phyloP scores from a whole-genome alignment of 2,329 filamentous ascomycete species.

The Fusarium subglutinans region DNA sequence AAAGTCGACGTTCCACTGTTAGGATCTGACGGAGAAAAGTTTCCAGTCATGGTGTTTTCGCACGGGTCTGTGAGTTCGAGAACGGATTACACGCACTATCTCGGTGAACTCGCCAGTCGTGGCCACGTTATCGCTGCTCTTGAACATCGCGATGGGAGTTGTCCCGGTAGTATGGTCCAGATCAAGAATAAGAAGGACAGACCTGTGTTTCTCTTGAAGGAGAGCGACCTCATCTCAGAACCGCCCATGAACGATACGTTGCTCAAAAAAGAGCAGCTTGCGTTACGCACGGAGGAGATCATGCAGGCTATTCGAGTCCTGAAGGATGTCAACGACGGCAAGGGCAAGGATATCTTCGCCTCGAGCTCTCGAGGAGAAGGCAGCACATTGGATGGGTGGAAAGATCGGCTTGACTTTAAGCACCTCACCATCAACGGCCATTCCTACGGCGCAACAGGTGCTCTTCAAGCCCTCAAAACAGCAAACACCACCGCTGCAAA shows the following conservation, averaged over 20 bases:
- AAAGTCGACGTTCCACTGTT: slow-evolving; percentile 57
- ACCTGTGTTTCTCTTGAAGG: slow-evolving; percentile 48
- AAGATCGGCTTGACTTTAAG: slow-evolving; percentile 61
- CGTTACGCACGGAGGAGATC: slow-evolving; percentile 61
- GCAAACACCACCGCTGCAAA: slow-evolving; percentile 43
- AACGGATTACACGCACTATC: slow-evolving; percentile 62
- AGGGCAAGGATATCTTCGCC: slow-evolving; percentile 47
- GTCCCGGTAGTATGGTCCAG: slow-evolving; percentile 55
- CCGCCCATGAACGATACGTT: slow-evolving; percentile 47
- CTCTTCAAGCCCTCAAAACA: slow-evolving; percentile 66
- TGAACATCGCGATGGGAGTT: slow-evolving; percentile 63
- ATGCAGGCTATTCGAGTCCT: slow-evolving; percentile 55
- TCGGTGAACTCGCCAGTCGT: slow-evolving; percentile 60
- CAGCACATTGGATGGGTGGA: slow-evolving; percentile 58
- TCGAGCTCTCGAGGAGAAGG: slow-evolving; percentile 60
- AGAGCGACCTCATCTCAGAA: slow-evolving; percentile 46
- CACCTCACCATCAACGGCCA: slow-evolving; percentile 69
- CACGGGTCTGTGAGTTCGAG: slow-evolving; percentile 61
- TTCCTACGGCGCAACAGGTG: slow-evolving; percentile 72
- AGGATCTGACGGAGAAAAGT: slow-evolving; percentile 37
- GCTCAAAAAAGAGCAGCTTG: slow-evolving; percentile 58
- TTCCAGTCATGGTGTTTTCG: slow-evolving; percentile 61
- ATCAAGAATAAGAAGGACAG: slow-evolving; percentile 43
- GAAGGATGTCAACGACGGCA: slow-evolving; percentile 51
- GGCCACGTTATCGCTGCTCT: slow-evolving; percentile 60